Evolutionary conservation across 1,284 basidiomycete genomes (phyloP).

Genomic region (Papiliotrema terrestris): DNA sequence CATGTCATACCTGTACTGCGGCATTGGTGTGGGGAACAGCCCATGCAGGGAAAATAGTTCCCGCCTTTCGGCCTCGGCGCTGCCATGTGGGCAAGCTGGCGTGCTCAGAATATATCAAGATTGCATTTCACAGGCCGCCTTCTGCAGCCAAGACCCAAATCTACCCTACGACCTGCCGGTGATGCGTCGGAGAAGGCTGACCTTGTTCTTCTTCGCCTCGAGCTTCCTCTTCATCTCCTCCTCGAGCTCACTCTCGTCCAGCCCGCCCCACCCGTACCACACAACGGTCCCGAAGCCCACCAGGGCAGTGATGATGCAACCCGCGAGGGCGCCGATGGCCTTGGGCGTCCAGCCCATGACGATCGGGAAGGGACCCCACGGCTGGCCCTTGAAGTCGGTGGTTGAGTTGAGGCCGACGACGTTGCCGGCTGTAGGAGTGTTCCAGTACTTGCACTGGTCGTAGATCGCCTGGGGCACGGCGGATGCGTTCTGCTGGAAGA

Average conservation of each 20-base stretch:
- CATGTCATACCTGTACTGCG: no score
- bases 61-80: no score
- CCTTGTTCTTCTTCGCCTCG: constrained; percentile 58
- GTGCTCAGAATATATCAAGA: no score
- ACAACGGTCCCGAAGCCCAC: constrained; percentile 73
- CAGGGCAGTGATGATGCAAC: constrained; percentile 76
- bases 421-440: constrained; percentile 66
- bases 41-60: no score
- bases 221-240: constrained; percentile 59
- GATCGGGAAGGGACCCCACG: constrained; percentile 64
- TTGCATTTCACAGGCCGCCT: no score
- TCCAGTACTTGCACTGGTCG: constrained; percentile 68
- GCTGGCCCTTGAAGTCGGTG: constrained; percentile 53
- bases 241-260: constrained; percentile 74
- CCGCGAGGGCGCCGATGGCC: constrained; percentile 79
- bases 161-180: constrained; percentile 3
- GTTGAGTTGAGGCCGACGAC: constrained; percentile 47
- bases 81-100: no score
- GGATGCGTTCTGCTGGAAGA: constrained; percentile 30
- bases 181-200: constrained; percentile 17
- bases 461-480: constrained; percentile 38
- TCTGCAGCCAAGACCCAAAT: background rate
- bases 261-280: constrained; percentile 73
- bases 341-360: constrained; percentile 68
- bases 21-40: no score